A percentile compares a stretch with the other conserved stretches of the same genome.
Evolutionary conservation across 2,329 filamentous ascomycete species (phyloP).

Genomic region (Apiospora saccharicola): DNA sequence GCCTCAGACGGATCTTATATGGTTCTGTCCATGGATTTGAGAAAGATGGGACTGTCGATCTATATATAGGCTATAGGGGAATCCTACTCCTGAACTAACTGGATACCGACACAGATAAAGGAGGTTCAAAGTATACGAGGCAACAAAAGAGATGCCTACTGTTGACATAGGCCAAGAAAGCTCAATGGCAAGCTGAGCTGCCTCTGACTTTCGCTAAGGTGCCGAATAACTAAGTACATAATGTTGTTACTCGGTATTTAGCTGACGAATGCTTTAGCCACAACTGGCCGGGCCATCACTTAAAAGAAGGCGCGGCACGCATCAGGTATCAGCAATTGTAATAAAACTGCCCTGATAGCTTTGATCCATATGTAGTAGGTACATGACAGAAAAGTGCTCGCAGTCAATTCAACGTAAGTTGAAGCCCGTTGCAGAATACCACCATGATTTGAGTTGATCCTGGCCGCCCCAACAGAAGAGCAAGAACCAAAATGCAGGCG

Average conservation of each 20-base stretch:
- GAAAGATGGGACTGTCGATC: neutral
- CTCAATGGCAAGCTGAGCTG: neutral
- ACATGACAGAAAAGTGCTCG: too few species aligned
- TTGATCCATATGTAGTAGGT: too few species aligned
- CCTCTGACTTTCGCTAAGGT: too few species aligned
- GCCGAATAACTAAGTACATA: too few species aligned
- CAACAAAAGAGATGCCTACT: neutral
- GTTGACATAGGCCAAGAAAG: neutral
- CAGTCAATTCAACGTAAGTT: neutral
- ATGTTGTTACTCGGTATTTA: neutral
- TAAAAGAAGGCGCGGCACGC: neutral
- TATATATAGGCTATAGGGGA: constrained; percentile 15
- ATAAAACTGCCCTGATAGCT: too few species aligned
- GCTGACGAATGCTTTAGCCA: neutral
- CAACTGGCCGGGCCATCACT: neutral
- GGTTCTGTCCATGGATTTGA: neutral
- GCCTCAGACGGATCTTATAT: neutral
- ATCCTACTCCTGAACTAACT: neutral
- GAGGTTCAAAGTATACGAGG: neutral
- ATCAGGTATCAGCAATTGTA: neutral
- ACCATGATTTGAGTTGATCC: constrained; percentile 1
- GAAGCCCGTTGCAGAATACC: neutral
- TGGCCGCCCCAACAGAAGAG: neutral
- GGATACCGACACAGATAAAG: neutral
- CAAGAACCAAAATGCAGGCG: neutral